Base-by-base conservation (phyloP, 306 rosid genomes). In the Prunus mongolica region DNA sequence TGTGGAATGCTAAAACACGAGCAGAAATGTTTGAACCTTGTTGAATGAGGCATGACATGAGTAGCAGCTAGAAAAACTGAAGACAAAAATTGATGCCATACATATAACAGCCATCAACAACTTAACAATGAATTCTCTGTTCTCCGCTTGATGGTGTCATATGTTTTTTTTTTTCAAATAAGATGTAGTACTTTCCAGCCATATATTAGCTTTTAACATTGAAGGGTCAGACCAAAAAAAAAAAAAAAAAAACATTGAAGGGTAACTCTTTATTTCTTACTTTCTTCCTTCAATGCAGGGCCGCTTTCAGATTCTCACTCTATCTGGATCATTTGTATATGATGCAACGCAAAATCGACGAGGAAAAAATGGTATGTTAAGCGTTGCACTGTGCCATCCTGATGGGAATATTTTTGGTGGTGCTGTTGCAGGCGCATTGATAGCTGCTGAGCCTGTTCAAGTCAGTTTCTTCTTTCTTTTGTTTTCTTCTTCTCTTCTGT, bases 331-430 rank as follows among this genome's bases (percentile, higher is more conserved):
- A 38, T 82, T 52, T 69, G 34, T 81, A 56, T 73, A 20, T 20
- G 4, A 27, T 61, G 55, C 79, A n/a, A 34, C 0, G 50, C 52
- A 54, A 60, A 74, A 76, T 30, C 5, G 28, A 25, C 10, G 6
- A 8, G 57, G 41, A 5, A 85, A 51, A 72, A 70, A 0, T 20
- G 82, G 84, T 32, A 20, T 4, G n/a, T 2, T 90, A 64, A 86
- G 65, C 8, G 34, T 84, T 75, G 45, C 68, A 41, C 57, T 90
- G 60, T 85, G 88, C 57, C 55, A 69, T 52, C 50, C 85, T 15
- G 78, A 89, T 34, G 87, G 92, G 0, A 14, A 2, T 3, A 67
- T 89, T 45, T 78, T 84, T 68, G 97, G 90, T 25, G 97, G 96
- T 14, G 4, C 2, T 27, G 38, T 90, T 30, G 87, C 63, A 12